Conservation (phyloP, 768 basidiomycete genomes). For the Sporobolomyces roseus region DNA sequence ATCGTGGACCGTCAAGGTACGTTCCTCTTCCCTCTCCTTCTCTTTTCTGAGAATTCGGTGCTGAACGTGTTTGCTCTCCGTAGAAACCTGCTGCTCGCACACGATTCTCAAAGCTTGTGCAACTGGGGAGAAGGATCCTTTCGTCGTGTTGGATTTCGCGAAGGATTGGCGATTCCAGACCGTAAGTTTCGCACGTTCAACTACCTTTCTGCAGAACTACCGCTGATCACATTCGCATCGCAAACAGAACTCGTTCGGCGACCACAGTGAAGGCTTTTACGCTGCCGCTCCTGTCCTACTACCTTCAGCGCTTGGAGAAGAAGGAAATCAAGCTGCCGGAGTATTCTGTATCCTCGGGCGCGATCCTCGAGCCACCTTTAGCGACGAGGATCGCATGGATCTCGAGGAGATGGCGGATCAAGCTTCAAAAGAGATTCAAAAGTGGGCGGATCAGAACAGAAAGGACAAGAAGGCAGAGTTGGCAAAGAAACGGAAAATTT, state of each 20-base stretch:
- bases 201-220: neutral
- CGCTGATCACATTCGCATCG: neutral
- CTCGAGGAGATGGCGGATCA: slow-evolving; percentile 27
- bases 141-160: slow-evolving; percentile 35
- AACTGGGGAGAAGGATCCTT: slow-evolving; percentile 30
- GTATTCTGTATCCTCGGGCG: slow-evolving; percentile 38
- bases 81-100: slow-evolving; percentile 32
- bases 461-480: neutral
- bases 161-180: slow-evolving; percentile 35
- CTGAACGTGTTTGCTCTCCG: neutral
- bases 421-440: slow-evolving; percentile 28
- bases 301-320: slow-evolving; percentile 32
- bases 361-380: slow-evolving; percentile 10
- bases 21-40: neutral
- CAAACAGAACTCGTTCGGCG: slow-evolving; percentile 27
- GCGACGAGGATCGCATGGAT: slow-evolving; percentile 16
- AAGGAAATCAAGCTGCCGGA: slow-evolving; percentile 11
- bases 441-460: slow-evolving; percentile 3
- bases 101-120: slow-evolving; percentile 30
- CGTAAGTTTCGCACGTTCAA: neutral
- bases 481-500: slow-evolving; percentile 15
- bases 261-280: slow-evolving; percentile 29
- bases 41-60: neutral
- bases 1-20: slow-evolving; percentile 10
- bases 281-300: slow-evolving; percentile 35